Evolutionary conservation across 345 rosid genomes (phyloP), one percentile per base, ranked within the genome.

Genomic region (Ceriops decandra): DNA sequence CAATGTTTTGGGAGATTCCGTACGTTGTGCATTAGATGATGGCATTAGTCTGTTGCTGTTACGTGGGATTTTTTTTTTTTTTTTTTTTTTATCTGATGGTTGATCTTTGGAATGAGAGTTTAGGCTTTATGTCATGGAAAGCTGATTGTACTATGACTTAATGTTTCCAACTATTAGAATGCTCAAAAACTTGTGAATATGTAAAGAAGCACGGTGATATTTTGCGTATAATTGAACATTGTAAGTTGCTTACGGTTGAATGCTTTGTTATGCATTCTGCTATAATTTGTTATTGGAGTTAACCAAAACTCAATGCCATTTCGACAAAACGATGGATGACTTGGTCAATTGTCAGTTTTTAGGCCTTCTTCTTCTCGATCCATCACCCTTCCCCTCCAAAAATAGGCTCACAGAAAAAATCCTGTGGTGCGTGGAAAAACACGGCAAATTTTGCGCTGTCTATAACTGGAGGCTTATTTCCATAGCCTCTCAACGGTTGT

Each of bases 401-500:
- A 38, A 38, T 38, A 10, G 46, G 15, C 46, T 38, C 15, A 36
- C 42, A 22, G 52, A 19, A 38, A 38, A 28, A 74, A 59, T 27
- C 22, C 27, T 66, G 61, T 57, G 64, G 71, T 60, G 20, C 19
- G 15, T 58, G 30, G 17, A 27, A 3, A 2, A 31, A 54, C 46
- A 4, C 24, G 3, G 46, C 54, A 42, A 67, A 31, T 6, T 72
- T 53, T 42, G 27, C 30, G 57, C 66, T 17, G 62, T 65, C 74
- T 49, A 73, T 56, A 58, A 57, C 35, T 52, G 62, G 64, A 63
- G 21, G 19, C 52, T 5, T 13, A 16, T 49, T 24, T 38, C 68
- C 52, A 56, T 68, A 63, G n/a, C 63, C 72, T 70, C 54, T 66
- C 72, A 56, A 35, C 74, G 64, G 68, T 32, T 68, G 68, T 51